Percentiles rank a stretch among this genome's conserved stretches.
phyloP scores from a whole-genome alignment of 768 basidiomycete genomes.

The Arthromyces matolae region DNA sequence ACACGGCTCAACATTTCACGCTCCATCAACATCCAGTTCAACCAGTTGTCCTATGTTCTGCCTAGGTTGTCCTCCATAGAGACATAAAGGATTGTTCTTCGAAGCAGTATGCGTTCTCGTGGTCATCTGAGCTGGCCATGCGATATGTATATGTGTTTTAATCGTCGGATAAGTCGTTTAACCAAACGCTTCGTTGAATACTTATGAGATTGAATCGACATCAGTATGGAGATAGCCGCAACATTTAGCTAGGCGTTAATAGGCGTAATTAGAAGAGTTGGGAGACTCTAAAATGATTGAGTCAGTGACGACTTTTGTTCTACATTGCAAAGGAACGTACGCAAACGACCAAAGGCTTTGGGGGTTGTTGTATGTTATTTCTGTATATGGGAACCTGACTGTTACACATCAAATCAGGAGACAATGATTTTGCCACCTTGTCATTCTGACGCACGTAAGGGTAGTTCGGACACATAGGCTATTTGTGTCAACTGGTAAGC shows the following conservation, averaged over 20 bases:
- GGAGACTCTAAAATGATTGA: conserved; percentile 1
- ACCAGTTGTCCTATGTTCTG: too few species aligned
- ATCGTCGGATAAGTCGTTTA: too few species aligned
- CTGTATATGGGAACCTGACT: conserved; percentile 61
- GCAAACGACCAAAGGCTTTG: conserved; percentile 57
- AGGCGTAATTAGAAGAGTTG: conserved; percentile 13
- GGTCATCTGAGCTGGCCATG: too few species aligned
- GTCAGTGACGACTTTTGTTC: neutral
- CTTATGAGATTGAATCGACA: neutral
- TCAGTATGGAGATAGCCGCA: neutral
- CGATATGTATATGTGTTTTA: too few species aligned
- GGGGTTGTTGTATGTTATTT: conserved; percentile 61
- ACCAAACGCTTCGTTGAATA: neutral
- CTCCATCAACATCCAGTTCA: too few species aligned
- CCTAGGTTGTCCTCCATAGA: too few species aligned
- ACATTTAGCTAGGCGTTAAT: neutral
- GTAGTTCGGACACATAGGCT: conserved; percentile 44
- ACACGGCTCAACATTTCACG: too few species aligned
- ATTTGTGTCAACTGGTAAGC: neutral
- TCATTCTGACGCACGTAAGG: conserved; percentile 24
- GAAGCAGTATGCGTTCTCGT: too few species aligned
- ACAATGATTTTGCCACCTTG: too few species aligned
- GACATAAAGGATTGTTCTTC: too few species aligned
- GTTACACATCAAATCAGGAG: neutral
- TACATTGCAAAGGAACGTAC: conserved; percentile 29